Conservation (phyloP, 495 filamentous ascomycete species). For the Trichoderma parareesei region DNA sequence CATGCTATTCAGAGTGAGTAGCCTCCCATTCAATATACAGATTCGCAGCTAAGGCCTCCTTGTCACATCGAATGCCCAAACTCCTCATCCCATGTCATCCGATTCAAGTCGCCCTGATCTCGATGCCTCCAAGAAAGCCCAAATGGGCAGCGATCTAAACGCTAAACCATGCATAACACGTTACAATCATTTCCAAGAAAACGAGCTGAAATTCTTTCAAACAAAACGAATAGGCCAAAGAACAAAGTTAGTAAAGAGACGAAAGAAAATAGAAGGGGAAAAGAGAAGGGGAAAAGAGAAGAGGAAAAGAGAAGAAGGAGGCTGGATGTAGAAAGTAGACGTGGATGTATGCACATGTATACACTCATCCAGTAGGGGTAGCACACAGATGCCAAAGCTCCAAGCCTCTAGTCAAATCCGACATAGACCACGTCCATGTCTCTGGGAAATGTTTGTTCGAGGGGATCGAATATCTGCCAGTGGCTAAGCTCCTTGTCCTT, state of each 20-base stretch:
- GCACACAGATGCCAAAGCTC: too few relatives aligned
- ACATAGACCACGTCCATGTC: conserved; percentile 12
- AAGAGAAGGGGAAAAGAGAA: neutral
- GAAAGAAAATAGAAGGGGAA: neutral
- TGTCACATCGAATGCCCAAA: conserved; percentile 2
- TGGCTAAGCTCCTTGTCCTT: conserved; percentile 2
- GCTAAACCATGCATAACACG: conserved; percentile 8
- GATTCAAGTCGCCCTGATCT: conserved; percentile 9
- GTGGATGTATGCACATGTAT: neutral
- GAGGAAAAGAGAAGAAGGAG: neutral
- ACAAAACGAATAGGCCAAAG: neutral
- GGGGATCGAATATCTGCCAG: conserved; percentile 11
- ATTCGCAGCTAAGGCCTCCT: neutral
- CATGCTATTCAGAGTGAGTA: neutral
- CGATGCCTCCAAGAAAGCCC: neutral
- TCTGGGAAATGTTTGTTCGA: neutral
- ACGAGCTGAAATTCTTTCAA: too few relatives aligned
- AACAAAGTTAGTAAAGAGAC: neutral
- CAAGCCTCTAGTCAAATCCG: neutral
- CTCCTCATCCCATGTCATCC: conserved; percentile 1
- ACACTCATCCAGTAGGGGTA: too few relatives aligned
- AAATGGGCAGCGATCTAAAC: conserved; percentile 3
- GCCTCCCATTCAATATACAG: neutral
- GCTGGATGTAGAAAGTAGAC: neutral
- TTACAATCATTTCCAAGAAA: neutral